These are phyloP conservation scores for Fomes fomentarius DNA, from an alignment of 1,284 basidiomycete genomes.

Conservation along the genomic window DNA sequence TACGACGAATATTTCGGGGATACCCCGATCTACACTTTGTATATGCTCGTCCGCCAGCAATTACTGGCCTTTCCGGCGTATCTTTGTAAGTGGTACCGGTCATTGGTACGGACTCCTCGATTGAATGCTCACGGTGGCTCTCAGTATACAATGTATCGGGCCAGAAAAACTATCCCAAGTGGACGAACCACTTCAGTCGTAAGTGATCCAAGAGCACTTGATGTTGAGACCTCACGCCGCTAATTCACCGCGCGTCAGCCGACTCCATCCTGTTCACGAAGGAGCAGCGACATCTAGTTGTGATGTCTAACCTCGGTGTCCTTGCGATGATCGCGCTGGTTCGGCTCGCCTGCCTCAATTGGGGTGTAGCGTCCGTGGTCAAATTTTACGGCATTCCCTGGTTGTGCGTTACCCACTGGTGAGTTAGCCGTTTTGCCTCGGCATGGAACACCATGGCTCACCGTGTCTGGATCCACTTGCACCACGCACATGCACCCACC, in stretches of 20 bases:
- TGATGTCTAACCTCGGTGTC: conserved; percentile 59
- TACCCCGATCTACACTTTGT: conserved; percentile 60
- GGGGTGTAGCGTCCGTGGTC: conserved; percentile 44
- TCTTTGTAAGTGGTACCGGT: conserved; percentile 47
- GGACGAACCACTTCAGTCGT: conserved; percentile 66
- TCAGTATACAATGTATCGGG: conserved; percentile 66
- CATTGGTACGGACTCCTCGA: not conserved
- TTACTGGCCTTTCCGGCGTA: conserved; percentile 77
- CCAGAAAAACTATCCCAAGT: conserved; percentile 68
- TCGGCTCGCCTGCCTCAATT: conserved; percentile 34
- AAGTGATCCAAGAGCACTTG: conserved; percentile 32
- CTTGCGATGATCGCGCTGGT: conserved; percentile 48
- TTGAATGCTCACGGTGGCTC: not conserved
- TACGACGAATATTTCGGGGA: conserved; percentile 62
- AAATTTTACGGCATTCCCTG: conserved; percentile 63
- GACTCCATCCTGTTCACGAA: conserved; percentile 57
- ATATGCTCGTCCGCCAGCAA: conserved; percentile 61
- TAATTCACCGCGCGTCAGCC: conserved; percentile 36
- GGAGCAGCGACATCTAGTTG: conserved; percentile 51
- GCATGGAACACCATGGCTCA: conserved; percentile 47
- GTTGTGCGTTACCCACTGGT: conserved; percentile 62
- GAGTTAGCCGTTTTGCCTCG: conserved; percentile 1
- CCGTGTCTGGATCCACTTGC: conserved; percentile 39
- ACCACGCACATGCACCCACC: not conserved
- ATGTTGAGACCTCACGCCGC: not conserved